Conservation (phyloP, 768 basidiomycete genomes). For the Kockovaella imperatae region DNA sequence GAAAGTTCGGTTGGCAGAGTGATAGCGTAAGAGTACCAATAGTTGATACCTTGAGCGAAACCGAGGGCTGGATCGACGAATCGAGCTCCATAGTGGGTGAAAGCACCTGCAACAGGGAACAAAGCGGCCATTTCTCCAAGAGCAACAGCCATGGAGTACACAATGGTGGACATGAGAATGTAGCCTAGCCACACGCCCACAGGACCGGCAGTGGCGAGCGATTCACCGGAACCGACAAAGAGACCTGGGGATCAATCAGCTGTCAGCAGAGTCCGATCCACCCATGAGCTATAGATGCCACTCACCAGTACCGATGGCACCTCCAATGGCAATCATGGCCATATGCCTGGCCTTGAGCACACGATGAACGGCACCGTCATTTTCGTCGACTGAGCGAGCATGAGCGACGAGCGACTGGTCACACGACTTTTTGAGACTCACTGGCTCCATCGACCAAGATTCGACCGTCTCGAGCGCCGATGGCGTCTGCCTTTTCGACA, state of each 20-base stretch:
- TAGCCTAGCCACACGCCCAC: conserved; percentile 41
- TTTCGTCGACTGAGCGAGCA: conserved; percentile 3
- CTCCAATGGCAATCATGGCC: conserved; percentile 45
- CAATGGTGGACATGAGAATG: conserved; percentile 40
- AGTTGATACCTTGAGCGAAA: conserved; percentile 35
- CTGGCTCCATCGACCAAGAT: conserved; percentile 19
- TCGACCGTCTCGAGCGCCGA: conserved; percentile 7
- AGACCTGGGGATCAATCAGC: conserved; percentile 32
- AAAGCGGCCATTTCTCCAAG: conserved; percentile 40
- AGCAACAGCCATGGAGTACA: conserved; percentile 44
- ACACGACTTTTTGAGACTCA: conserved; percentile 8
- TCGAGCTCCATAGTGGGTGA: conserved; percentile 50
- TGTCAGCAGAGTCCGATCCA: not conserved
- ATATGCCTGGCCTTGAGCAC: conserved; percentile 42
- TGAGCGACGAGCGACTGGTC: not conserved
- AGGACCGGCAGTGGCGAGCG: conserved; percentile 34
- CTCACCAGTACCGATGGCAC: conserved; percentile 43
- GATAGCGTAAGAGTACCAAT: conserved; percentile 44
- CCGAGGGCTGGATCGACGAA: conserved; percentile 47
- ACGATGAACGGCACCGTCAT: conserved; percentile 34
- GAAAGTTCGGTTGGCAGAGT: conserved; percentile 40
- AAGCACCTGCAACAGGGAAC: conserved; percentile 42
- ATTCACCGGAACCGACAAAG: conserved; percentile 39
- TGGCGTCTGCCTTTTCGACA: conserved; percentile 5
- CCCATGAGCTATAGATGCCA: not conserved